Conservation (phyloP, 164 flowering plant species). For the Akebia trifoliata region DNA sequence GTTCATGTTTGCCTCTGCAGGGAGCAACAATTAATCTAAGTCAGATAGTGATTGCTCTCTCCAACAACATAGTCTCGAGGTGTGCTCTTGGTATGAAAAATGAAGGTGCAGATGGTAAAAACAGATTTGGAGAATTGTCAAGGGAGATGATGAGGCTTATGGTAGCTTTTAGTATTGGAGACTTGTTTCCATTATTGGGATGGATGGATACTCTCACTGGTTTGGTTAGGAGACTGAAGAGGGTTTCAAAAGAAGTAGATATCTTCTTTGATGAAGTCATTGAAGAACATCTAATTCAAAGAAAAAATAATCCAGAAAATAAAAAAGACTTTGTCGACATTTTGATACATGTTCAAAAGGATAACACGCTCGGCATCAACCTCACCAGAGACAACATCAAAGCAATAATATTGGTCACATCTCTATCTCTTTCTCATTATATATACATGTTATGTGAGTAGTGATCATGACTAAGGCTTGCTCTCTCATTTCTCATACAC, state of each 20-base stretch:
- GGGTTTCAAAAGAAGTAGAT: neutral
- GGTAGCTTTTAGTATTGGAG: slow-evolving; percentile 15
- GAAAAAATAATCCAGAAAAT: neutral
- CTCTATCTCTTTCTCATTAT: neutral
- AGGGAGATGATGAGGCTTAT: slow-evolving; percentile 12
- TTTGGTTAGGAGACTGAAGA: too few relatives aligned
- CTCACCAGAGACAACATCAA: slow-evolving; percentile 1
- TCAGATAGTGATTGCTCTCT: neutral
- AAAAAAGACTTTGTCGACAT: neutral
- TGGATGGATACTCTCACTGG: slow-evolving; percentile 2
- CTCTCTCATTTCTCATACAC: neutral
- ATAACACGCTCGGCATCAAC: neutral
- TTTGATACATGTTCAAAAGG: neutral
- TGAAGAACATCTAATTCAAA: neutral
- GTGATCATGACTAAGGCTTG: too few relatives aligned
- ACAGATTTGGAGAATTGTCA: too few relatives aligned
- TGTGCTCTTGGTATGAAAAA: neutral
- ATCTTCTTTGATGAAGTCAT: neutral
- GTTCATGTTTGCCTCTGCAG: too few relatives aligned
- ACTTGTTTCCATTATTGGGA: slow-evolving; percentile 2
- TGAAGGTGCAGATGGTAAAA: neutral
- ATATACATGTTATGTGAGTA: too few relatives aligned
- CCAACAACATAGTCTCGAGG: neutral
- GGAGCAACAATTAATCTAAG: neutral
- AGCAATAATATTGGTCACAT: slow-evolving; percentile 1